A percentile compares a stretch with the other conserved stretches of the same genome.
Conservation (phyloP, 495 filamentous ascomycete species). For the Aspergillus panamensis region DNA sequence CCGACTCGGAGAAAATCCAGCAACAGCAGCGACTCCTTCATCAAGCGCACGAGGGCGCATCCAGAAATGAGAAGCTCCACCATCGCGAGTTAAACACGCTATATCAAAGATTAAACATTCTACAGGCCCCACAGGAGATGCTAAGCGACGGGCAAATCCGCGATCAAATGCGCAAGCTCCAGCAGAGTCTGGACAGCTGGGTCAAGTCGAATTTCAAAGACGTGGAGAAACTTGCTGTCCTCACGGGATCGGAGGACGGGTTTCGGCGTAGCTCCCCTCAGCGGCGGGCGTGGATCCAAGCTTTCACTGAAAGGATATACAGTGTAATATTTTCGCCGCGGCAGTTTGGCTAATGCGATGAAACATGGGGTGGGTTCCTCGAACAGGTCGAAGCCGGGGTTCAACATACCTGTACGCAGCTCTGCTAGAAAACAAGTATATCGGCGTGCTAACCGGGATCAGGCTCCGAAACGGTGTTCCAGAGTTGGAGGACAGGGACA, state of each 20-base stretch:
- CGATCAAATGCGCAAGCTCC: conserved; percentile 3
- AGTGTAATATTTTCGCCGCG: not conserved
- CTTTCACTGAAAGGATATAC: not conserved
- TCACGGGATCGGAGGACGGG: not conserved
- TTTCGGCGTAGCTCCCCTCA: not conserved
- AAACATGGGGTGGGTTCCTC: not conserved
- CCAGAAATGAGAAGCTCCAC: not conserved
- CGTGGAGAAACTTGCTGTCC: not conserved
- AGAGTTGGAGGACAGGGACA: not conserved
- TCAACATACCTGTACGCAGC: not conserved
- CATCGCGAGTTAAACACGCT: conserved; percentile 1
- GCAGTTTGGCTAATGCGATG: not conserved
- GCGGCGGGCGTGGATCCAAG: conserved; percentile 6
- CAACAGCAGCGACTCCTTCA: not conserved
- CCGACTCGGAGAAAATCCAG: not conserved
- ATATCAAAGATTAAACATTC: not conserved
- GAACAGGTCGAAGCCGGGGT: not conserved
- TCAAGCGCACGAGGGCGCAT: not conserved
- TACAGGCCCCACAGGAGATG: not conserved
- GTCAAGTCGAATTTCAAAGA: conserved; percentile 8
- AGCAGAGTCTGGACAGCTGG: conserved; percentile 7
- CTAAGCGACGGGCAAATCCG: conserved; percentile 2
- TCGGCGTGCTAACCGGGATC: not conserved
- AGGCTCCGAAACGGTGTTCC: not conserved
- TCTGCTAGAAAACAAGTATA: not conserved